Evolutionary conservation across 73 alveolate genomes (phyloP).

Genomic region (Paraurostyla sp.): DNA sequence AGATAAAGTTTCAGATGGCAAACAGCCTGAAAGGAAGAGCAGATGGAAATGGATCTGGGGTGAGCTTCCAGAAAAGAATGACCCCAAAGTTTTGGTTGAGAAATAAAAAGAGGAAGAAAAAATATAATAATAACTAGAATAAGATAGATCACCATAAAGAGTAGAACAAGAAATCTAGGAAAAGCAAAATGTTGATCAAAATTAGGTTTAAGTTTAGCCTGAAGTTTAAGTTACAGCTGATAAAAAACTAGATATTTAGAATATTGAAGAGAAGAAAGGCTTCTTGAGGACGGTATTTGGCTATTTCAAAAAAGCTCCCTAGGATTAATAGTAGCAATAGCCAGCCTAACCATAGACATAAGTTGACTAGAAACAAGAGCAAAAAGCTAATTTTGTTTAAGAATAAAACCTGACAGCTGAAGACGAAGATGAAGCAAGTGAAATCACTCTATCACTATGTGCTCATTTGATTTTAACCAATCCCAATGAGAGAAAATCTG

Average conservation of each 20-base stretch:
- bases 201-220: background rate
- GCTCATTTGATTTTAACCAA: conserved; percentile 49
- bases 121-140: background rate
- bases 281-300: conserved; percentile 44
- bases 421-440: conserved; percentile 74
- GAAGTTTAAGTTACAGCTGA: background rate
- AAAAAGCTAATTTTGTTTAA: background rate
- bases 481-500: conserved; percentile 59
- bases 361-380: background rate
- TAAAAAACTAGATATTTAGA: background rate
- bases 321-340: background rate
- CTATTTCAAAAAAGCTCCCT: conserved; percentile 51
- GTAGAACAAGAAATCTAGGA: background rate
- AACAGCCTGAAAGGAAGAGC: background rate
- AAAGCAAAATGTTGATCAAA: background rate
- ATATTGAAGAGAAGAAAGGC: conserved; percentile 44
- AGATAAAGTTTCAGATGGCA: background rate
- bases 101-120: background rate
- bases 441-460: conserved; percentile 66
- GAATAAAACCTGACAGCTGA: background rate
- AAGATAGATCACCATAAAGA: conserved; percentile 2
- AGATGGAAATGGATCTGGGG: conserved; percentile 73
- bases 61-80: background rate
- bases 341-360: too few relatives aligned
- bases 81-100: background rate